Evolutionary conservation across 805 yeast species (phyloP), one percentile per base, ranked within the genome.

Genomic region (Candida coquimbonensis): DNA sequence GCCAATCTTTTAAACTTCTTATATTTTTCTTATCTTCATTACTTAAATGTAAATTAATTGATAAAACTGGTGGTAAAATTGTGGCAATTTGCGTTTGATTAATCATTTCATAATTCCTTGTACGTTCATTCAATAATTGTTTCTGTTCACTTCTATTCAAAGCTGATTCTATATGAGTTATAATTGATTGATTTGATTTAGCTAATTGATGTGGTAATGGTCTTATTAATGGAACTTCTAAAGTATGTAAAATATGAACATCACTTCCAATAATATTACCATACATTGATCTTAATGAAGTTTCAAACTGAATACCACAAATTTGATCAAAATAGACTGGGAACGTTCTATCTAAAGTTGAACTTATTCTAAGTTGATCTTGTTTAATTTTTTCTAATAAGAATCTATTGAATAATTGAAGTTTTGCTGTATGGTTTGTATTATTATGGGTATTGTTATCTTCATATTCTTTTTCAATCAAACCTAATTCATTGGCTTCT

Each of bases 21-120:
- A 81, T 72, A 33, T 67, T 63, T 38, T 70, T 70, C 68, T 78
- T 72, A 45, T 83, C 87, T 26, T 74, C 75, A 37, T 73, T 73
- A 17, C 70, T 60, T 42, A 85, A 65, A 42, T 77, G 72, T 17
- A 85, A 54, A 53, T 85, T 85, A 40, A 86, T 63, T 3, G 82
- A 72, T 31, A 88, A 59, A 11, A 87, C 69, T 1, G 83, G 80
- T 0, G 96, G 89, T 27, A 83, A 64, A 38, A 69, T 70, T n/a
- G 69, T 66, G 1, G 83, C 73, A 1, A 70, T 65, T 43, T 74
- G 70, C 26, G 71, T 68, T 5, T 77, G 73, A 51, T 82, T 83
- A 33, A 83, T 67, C 5, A 70, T 61, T 49, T 79, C 90, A 46
- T 65, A 69, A 37, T 66, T 65, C 8, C 69, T 66, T 53, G 84